Conservation (phyloP, 2,329 filamentous ascomycete species). For the Aspergillus versicolor region DNA sequence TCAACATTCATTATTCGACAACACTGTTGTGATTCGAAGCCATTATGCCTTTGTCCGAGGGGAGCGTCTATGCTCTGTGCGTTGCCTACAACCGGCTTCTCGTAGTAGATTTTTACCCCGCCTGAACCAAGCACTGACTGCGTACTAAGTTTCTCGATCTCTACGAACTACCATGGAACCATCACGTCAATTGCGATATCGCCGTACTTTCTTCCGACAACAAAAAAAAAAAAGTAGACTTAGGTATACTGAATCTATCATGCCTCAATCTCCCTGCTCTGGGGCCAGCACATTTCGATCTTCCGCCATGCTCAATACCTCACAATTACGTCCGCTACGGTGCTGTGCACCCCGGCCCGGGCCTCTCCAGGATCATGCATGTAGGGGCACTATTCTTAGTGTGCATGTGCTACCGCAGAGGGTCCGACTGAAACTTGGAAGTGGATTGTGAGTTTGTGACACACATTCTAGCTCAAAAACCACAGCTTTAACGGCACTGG, state of each 20-base stretch:
- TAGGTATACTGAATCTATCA: background rate
- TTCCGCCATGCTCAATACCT: background rate
- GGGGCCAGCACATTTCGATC: background rate
- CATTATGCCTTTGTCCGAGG: no score
- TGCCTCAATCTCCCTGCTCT: background rate
- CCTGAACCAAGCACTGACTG: background rate
- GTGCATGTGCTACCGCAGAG: constrained; percentile 15
- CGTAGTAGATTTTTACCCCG: no score
- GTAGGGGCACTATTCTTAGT: constrained; percentile 1
- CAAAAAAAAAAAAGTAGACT: background rate
- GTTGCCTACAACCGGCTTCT: background rate
- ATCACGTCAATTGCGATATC: background rate
- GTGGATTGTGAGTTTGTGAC: background rate
- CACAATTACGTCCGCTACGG: background rate
- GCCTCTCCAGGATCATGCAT: constrained; percentile 21
- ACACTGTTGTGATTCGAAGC: no score
- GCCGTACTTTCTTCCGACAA: background rate
- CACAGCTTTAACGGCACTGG: background rate
- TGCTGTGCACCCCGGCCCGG: constrained; percentile 22
- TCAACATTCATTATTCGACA: background rate
- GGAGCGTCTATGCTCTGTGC: background rate
- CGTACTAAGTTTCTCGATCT: background rate
- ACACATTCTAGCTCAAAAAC: background rate
- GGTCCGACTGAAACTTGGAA: background rate
- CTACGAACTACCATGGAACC: background rate